These are phyloP conservation scores for Yamadazyma blattariae DNA, from an alignment of 1,139 yeast species.

Conservation along the genomic window DNA sequence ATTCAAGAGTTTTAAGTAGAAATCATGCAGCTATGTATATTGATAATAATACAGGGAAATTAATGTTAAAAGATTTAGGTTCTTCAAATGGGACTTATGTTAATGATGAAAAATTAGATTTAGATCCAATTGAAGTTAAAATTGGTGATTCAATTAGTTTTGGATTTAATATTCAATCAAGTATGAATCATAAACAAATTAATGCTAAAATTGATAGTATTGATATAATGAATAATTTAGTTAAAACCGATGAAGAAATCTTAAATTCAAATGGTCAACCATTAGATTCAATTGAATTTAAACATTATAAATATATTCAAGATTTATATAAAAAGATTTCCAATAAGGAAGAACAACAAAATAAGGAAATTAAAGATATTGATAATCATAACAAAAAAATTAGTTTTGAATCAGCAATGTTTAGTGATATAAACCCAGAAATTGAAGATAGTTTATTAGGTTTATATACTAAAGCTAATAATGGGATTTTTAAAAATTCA, in stretches of 20 bases:
- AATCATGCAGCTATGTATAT: slow-evolving; percentile 91
- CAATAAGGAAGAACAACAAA: slow-evolving; percentile 1
- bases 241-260: slow-evolving; percentile 14
- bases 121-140: slow-evolving; percentile 62
- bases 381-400: not conserved
- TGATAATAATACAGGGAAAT: slow-evolving; percentile 60
- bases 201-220: slow-evolving; percentile 77
- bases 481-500: slow-evolving; percentile 64
- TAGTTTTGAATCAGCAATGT: slow-evolving; percentile 66
- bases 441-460: slow-evolving; percentile 62
- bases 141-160: slow-evolving; percentile 80
- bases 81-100: slow-evolving; percentile 94
- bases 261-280: slow-evolving; percentile 4
- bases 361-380: slow-evolving; percentile 1
- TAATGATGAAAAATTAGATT: slow-evolving; percentile 67
- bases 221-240: slow-evolving; percentile 48
- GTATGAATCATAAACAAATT: slow-evolving; percentile 79
- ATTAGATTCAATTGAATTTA: slow-evolving; percentile 29
- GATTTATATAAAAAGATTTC: slow-evolving; percentile 24
- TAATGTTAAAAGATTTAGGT: slow-evolving; percentile 81
- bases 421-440: slow-evolving; percentile 69
- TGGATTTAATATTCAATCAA: slow-evolving; percentile 89
- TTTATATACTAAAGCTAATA: slow-evolving; percentile 49
- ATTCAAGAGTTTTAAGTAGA: slow-evolving; percentile 86
- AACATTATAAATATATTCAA: slow-evolving; percentile 45